Base-by-base conservation (phyloP, 2,329 filamentous ascomycete genomes). In the Lasiodiplodia hormozganensis region DNA sequence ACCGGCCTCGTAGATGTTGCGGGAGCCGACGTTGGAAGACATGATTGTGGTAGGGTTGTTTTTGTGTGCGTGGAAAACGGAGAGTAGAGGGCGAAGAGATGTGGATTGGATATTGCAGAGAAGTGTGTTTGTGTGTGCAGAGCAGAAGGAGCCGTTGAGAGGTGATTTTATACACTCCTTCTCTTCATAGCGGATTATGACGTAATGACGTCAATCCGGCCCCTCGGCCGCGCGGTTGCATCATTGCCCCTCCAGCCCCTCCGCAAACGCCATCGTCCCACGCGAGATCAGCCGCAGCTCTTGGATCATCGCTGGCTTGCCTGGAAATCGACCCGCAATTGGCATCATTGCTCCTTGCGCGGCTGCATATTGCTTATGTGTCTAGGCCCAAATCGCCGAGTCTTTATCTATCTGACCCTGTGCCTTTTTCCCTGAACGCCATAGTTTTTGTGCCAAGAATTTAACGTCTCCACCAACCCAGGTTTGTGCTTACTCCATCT, bases 1-100 rank as follows among this genome's bases (percentile, higher is more conserved):
- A 69, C 89, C 90, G 68, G 86, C 89, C 82, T 94, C 91, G 82
- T 96, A 94, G 77, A 93, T 82, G 70, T 81, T 78, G 71, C 81
- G 75, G 78, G 83, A 85, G 73, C 92, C 92, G 76, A 95, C 91
- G 76, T 84, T 90, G 69, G 90, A 92, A 74, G 82, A 83, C 84
- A 86, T 85, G 60, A 8, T 66, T 57, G 38, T 28, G 34, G 53
- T 60, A 28, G 38, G 53, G 53, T 38, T 16, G 49, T 57, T 28
- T 25, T 34, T 36, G 25, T 4, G 28, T 49, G 47, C 21, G 34
- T 31, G 23, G 16, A 11, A 28, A 62, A 7, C n/a, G 5, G 36
- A 51, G 8, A 12, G n/a, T 38, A 8, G 36, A 51, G 36, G 3
- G 31, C 3, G 28, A 28, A 28, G 10, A 11, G 52, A 10, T 16